Conservation (phyloP, 1,284 basidiomycete genomes). For the Termitomyces sp. region DNA sequence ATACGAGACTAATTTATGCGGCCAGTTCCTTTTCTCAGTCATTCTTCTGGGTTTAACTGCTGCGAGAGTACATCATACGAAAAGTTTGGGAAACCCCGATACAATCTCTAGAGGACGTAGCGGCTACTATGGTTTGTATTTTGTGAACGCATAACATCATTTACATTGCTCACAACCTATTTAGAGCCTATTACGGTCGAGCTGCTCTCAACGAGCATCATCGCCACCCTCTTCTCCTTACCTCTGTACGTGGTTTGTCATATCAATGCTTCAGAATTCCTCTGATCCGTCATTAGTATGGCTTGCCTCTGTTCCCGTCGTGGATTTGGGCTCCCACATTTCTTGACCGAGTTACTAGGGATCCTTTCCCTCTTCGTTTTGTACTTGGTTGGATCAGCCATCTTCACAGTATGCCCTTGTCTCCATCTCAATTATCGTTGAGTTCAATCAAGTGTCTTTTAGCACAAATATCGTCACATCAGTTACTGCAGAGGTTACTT, state of each 20-base stretch:
- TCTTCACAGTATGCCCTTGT: constrained; percentile 26
- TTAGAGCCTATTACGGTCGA: constrained; percentile 32
- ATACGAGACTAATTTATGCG: background rate
- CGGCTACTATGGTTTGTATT: constrained; percentile 26
- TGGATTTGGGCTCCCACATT: constrained; percentile 18
- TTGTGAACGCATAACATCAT: background rate
- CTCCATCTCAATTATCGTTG: background rate
- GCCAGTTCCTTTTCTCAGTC: constrained; percentile 20
- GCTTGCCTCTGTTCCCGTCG: constrained; percentile 20
- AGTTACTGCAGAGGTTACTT: constrained; percentile 23
- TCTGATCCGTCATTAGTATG: constrained; percentile 7
- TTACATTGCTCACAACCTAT: background rate
- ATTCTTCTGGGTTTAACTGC: constrained; percentile 29
- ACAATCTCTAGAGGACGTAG: constrained; percentile 16
- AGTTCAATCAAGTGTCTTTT: background rate
- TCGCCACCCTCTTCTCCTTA: constrained; percentile 27
- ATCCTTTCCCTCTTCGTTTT: constrained; percentile 29
- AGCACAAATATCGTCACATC: constrained; percentile 26
- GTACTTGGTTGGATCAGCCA: constrained; percentile 31
- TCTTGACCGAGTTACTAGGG: constrained; percentile 22
- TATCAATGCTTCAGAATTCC: too few relatives aligned
- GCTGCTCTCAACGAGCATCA: constrained; percentile 27
- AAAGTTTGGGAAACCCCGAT: constrained; percentile 16
- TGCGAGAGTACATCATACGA: constrained; percentile 30
- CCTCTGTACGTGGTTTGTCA: constrained; percentile 24